These are phyloP conservation scores for Cercospora nicotianae DNA, from an alignment of 2,329 filamentous ascomycete genomes.

Conservation along the genomic window DNA sequence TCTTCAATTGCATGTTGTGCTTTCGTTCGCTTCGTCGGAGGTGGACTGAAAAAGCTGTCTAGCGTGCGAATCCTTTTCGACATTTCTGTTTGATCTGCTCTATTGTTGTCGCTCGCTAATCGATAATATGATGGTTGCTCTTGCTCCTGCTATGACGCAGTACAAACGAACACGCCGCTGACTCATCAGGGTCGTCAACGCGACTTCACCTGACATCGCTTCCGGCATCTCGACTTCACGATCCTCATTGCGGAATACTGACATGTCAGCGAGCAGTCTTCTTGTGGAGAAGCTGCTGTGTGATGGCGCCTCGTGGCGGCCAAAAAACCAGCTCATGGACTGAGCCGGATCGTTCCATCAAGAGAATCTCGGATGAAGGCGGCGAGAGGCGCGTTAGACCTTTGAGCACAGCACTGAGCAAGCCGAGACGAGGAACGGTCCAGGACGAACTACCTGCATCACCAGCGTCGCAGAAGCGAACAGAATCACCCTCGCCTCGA, in stretches of 20 bases:
- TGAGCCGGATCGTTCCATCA: not conserved
- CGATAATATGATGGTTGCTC: not conserved
- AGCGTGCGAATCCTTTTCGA: conserved; percentile 61
- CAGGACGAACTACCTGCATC: not conserved
- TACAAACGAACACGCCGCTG: not conserved
- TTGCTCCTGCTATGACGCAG: conserved; percentile 13
- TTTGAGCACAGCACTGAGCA: conserved; percentile 11
- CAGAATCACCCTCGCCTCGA: conserved; percentile 16
- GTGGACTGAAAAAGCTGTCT: conserved; percentile 65
- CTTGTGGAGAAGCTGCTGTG: not conserved
- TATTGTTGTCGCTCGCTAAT: not conserved
- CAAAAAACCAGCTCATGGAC: conserved; percentile 5
- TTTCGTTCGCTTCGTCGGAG: conserved; percentile 46
- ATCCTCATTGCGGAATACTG: not conserved
- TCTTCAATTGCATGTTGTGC: not conserved
- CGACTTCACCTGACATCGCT: conserved; percentile 10
- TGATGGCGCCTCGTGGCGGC: conserved; percentile 10
- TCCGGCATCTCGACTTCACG: not conserved
- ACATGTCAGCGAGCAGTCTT: not conserved
- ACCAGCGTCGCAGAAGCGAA: not conserved
- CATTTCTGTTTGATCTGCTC: conserved; percentile 16
- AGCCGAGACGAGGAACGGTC: conserved; percentile 1
- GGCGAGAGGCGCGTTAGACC: conserved; percentile 1
- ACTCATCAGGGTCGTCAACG: conserved; percentile 2
- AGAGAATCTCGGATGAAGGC: not conserved